Conservation (phyloP, 2,329 filamentous ascomycete genomes). For the Clonostachys byssicola region DNA sequence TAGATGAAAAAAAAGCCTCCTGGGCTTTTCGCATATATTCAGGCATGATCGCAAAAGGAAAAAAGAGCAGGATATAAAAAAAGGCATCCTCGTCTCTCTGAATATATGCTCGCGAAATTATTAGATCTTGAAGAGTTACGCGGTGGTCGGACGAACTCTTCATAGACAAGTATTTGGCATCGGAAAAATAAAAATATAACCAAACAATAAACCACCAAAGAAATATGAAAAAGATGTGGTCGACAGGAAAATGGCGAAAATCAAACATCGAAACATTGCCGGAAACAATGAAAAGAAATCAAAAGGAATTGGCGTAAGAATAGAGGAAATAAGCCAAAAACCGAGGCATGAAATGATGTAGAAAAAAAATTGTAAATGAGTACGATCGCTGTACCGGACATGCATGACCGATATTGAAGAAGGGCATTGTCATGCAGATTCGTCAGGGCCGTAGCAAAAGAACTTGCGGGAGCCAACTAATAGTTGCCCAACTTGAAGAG, state of each 20-base stretch:
- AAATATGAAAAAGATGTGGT: neutral
- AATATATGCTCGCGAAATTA: conserved; percentile 3
- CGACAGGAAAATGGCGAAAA: neutral
- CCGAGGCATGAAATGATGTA: too few species aligned
- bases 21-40: neutral
- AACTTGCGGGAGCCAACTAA: too few species aligned
- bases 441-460: conserved; percentile 37
- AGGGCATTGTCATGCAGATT: conserved; percentile 54
- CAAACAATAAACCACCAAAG: neutral
- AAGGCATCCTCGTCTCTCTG: neutral
- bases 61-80: conserved; percentile 1
- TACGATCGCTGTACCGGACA: conserved; percentile 58
- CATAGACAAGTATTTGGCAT: neutral
- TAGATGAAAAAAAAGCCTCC: too few species aligned
- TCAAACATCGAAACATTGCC: neutral
- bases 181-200: neutral
- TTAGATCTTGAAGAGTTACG: conserved; percentile 1
- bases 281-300: neutral
- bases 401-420: conserved; percentile 49
- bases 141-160: conserved; percentile 2
- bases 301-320: neutral
- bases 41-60: neutral
- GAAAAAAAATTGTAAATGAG: conserved; percentile 6
- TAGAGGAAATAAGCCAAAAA: too few species aligned
- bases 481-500: neutral